Evolutionary conservation across 23 red algal species (phyloP), one percentile per base, ranked within the genome.

Genomic region (Gracilaria caudata): DNA sequence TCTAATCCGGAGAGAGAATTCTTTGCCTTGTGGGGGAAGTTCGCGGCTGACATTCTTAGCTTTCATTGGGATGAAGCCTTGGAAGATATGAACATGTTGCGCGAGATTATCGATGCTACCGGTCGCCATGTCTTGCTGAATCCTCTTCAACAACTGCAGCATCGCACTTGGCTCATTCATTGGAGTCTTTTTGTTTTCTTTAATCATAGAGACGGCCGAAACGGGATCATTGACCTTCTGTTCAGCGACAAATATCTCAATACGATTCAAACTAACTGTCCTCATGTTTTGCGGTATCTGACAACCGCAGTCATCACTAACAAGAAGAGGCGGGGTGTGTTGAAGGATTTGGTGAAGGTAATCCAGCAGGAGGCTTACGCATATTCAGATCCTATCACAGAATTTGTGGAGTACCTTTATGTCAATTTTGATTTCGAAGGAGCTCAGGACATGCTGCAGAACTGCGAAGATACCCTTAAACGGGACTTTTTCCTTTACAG

Each of bases 151-250:
- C 83, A 94, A 45, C 79, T 98, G 68, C 96, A 98, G 71, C 84
- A 95, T 66, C 88, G 96, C 43, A 95, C 93, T 21, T 98, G 96
- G 96, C 88, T 98, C 24, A 93, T 98, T 34, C 96, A 98, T 68
- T 98, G 96, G 96, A 89, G 87, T 33, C 78, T 98, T 12, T 98
- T 98, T 92, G 92, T 98, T 13, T 98, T 95, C 78, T 98, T 98
- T 63, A 84, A 86, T 43, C 92, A 98, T 53, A 81, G 86, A 45
- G 82, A 90, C 53, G 92, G 92, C 25, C 81, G 78, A 43, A 95
- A 94, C 78, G 79, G 57, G 4, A 91, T 98, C 43, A 92, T 92
- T 34, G 96, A 98, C 46, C 41, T 95, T 59, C 71, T 98, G 34
- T 95, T 98, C 57, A 82, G 80, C 51, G 96, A 98, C 14, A 92